Conservation (phyloP, 768 basidiomycete genomes). For the Tulasnella sp. region DNA sequence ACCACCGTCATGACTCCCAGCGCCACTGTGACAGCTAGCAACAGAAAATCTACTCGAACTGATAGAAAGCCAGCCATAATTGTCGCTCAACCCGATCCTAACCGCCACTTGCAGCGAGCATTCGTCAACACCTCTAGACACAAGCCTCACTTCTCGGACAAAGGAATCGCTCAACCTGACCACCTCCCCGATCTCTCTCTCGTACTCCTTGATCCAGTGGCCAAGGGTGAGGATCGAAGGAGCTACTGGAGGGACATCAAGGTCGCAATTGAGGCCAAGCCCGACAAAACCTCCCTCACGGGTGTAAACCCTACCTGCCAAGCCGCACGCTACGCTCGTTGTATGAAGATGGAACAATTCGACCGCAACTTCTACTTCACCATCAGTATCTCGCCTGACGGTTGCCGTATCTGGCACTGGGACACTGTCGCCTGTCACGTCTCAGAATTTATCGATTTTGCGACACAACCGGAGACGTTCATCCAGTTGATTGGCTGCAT, state of each 20-base stretch:
- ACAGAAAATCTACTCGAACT: no score
- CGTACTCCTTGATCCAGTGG: not conserved
- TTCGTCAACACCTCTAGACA: no score
- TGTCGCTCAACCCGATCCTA: no score
- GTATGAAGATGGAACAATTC: not conserved
- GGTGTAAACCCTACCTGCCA: not conserved
- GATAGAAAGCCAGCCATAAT: no score
- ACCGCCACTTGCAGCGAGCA: no score
- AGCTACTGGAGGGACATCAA: not conserved
- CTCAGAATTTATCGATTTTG: not conserved
- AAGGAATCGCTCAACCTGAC: no score
- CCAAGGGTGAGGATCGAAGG: no score
- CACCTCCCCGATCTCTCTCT: no score
- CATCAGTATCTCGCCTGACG: not conserved
- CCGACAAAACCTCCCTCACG: not conserved
- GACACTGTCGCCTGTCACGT: not conserved
- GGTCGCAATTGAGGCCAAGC: conserved; percentile 1
- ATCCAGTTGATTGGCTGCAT: not conserved
- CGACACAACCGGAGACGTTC: not conserved
- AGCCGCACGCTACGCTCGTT: not conserved
- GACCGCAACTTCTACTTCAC: not conserved
- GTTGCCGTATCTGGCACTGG: conserved; percentile 1
- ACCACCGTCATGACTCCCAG: no score
- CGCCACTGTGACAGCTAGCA: no score
- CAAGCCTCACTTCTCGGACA: no score